Conservation (phyloP, 257 asterid species). For the Penstemon eatonii region DNA sequence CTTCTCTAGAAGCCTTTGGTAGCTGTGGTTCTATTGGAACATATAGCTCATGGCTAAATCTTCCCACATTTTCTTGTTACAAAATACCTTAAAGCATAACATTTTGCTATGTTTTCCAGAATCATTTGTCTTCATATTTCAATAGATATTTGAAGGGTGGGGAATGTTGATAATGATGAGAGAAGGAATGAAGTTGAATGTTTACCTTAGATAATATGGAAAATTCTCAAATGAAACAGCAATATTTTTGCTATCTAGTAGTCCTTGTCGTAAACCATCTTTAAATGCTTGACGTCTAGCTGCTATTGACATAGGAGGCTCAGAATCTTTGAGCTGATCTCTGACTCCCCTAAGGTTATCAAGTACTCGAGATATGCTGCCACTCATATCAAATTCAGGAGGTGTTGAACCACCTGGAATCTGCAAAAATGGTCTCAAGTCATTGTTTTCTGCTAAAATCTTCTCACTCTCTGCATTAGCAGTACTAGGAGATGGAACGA, state of each 20-base stretch:
- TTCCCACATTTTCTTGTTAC: neutral
- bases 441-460: slow-evolving; percentile 41
- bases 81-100: neutral
- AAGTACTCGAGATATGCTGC: slow-evolving; percentile 51
- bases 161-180: neutral
- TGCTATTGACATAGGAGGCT: slow-evolving; percentile 53
- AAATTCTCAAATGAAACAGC: slow-evolving; percentile 76
- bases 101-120: neutral
- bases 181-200: neutral
- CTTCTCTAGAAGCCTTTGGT: neutral
- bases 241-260: slow-evolving; percentile 54
- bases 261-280: slow-evolving; percentile 63
- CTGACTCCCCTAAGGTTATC: slow-evolving; percentile 57
- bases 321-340: slow-evolving; percentile 53
- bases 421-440: slow-evolving; percentile 56
- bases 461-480: slow-evolving; percentile 54
- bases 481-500: slow-evolving; percentile 45
- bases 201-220: slow-evolving; percentile 87
- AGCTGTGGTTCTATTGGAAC: neutral
- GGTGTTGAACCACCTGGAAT: slow-evolving; percentile 50
- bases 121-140: neutral
- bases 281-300: slow-evolving; percentile 71
- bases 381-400: slow-evolving; percentile 54
- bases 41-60: slow-evolving; percentile 18
- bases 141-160: neutral